These are phyloP conservation scores for Nicotiana rustica DNA, from an alignment of 305 asterid genomes.

Conservation along the genomic window DNA sequence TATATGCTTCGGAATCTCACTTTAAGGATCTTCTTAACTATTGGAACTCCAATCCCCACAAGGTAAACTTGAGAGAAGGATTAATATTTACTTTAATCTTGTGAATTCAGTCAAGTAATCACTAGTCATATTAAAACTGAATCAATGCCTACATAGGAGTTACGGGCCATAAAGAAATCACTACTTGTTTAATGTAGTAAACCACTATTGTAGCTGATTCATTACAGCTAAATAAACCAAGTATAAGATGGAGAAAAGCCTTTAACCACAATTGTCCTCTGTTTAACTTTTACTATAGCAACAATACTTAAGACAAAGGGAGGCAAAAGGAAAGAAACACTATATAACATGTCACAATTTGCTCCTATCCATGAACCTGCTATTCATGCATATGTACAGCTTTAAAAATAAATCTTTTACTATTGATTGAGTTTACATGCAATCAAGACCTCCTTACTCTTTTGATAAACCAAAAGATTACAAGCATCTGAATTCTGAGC, in stretches of 20 bases:
- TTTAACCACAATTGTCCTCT: neutral
- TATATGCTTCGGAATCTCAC: too few species aligned
- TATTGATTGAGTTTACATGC: neutral
- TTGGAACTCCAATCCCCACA: too few species aligned
- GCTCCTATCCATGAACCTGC: slow-evolving; percentile 26
- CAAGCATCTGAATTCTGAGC: slow-evolving; percentile 61
- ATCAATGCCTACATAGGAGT: slow-evolving; percentile 8
- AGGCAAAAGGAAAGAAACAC: neutral
- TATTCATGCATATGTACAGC: slow-evolving; percentile 24
- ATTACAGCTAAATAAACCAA: neutral
- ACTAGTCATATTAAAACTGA: slow-evolving; percentile 1
- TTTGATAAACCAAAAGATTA: slow-evolving; percentile 45
- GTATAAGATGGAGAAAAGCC: slow-evolving; percentile 27
- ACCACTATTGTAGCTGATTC: neutral
- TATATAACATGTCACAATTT: neutral
- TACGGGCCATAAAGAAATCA: neutral
- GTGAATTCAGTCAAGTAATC: neutral
- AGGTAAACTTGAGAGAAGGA: too few species aligned
- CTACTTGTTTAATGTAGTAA: slow-evolving; percentile 4
- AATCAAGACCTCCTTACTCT: too few species aligned
- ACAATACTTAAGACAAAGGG: too few species aligned
- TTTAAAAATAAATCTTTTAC: neutral
- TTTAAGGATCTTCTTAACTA: too few species aligned
- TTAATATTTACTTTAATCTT: neutral
- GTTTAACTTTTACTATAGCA: neutral